Percentiles rank a stretch among this genome's conserved stretches.
Conservation (phyloP, 2,329 filamentous ascomycete genomes). For the Lachnellula occidentalis region DNA sequence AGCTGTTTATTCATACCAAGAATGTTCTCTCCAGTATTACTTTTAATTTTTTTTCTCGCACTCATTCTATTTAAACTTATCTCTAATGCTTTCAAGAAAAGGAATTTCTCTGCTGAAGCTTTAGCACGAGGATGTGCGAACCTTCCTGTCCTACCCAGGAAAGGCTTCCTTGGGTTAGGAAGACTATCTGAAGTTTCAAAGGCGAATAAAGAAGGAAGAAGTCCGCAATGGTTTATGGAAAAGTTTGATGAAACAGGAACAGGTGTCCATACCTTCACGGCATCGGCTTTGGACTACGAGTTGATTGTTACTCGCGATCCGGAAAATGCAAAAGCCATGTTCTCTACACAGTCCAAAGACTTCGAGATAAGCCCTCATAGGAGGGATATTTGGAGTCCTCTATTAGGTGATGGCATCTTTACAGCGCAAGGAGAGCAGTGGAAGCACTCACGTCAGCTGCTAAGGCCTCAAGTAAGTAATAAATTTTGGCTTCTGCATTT, state of each 20-base stretch:
- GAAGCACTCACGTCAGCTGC: neutral
- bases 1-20: too few relatives aligned
- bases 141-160: neutral
- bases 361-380: neutral
- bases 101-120: neutral
- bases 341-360: neutral
- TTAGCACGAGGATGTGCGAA: neutral
- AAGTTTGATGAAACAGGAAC: neutral
- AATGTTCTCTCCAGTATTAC: neutral
- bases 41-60: neutral
- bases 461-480: neutral
- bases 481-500: neutral
- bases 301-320: neutral
- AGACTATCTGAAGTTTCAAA: neutral
- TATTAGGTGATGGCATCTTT: neutral
- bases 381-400: neutral
- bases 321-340: neutral
- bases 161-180: neutral
- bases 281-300: neutral
- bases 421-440: neutral
- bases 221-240: neutral
- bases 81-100: neutral
- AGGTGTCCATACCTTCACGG: neutral
- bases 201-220: neutral
- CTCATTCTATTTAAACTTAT: neutral